Base-by-base conservation (phyloP, 257 asterid species). In the Ocimum tenuiflorum region DNA sequence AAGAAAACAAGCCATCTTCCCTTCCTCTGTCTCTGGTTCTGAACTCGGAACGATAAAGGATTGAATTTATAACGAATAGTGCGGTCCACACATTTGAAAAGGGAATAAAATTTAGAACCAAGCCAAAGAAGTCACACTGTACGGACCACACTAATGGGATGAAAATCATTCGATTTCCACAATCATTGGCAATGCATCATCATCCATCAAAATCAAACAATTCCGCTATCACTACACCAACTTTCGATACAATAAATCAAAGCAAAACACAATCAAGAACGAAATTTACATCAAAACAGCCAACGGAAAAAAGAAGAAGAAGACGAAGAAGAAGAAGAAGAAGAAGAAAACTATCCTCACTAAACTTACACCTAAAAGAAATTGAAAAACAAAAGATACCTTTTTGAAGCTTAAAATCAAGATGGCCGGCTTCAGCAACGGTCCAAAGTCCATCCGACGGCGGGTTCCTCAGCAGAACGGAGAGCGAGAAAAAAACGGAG, bases 401-500 rank as follows among this genome's bases (percentile, higher is more conserved):
- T 80, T 77, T 76, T 52, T 71, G 77, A 67, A 75, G 72, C 52
- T 65, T 59, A 63, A 50, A 43, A 49, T 80, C 81, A 55, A 72
- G 69, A 59, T 67, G 53, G 60, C 87, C 74, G 50, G 85, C 79
- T n/a, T 77, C 80, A 49, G 66, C 80, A 51, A 70, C 70, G 15
- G 82, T 70, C 88, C 86, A 78, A 24, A 80, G 62, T 10, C 49
- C 57, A 74, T 83, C 78, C 17, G 80, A 65, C 68, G 87, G 79
- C 3, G 79, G 83, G 78, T 80, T 79, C 69, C 72, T 75, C 1
- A 80, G 45, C 60, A 86, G 68, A 0, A 73, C 81, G 14, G 80
- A 63, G 6, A 80, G 20, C 3, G 88, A 80, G 73, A 88, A 78
- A 77, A 88, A 36, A 63, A 82, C 80, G 12, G 87, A 82, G 61